Evolutionary conservation across 1,284 basidiomycete species (phyloP).

Genomic region (Moniliella sp.): DNA sequence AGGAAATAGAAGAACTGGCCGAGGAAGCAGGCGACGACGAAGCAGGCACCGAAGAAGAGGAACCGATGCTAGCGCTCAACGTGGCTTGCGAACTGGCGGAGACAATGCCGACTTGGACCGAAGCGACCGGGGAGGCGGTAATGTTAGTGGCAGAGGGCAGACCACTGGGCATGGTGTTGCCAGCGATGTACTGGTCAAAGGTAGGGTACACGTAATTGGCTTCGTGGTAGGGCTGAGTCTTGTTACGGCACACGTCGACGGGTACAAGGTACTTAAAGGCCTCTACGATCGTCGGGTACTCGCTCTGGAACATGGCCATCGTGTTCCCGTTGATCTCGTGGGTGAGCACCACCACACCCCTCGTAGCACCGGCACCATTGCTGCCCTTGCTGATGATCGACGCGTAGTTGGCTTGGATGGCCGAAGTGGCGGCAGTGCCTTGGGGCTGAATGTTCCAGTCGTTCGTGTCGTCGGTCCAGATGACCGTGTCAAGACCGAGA

Average conservation of each 20-base stretch:
- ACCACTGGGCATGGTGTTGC: conserved; percentile 10
- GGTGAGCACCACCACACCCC: conserved; percentile 23
- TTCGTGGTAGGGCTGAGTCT: conserved; percentile 7
- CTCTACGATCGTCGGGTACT: conserved; percentile 18
- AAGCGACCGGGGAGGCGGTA: no score
- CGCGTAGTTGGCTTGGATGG: conserved; percentile 37
- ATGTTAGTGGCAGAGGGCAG: conserved; percentile 10
- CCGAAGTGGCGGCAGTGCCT: conserved; percentile 23
- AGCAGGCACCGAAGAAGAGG: no score
- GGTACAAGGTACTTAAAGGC: conserved; percentile 28
- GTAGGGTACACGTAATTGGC: no score
- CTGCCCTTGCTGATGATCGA: conserved; percentile 3
- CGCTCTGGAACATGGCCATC: conserved; percentile 21
- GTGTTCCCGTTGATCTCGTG: conserved; percentile 29
- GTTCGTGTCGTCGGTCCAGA: conserved; percentile 37
- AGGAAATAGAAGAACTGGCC: no score
- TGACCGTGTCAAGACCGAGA: conserved; percentile 38
- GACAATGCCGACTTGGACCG: no score
- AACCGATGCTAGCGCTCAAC: no score
- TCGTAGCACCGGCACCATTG: not conserved
- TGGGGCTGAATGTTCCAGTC: conserved; percentile 35
- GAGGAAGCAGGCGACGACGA: no score
- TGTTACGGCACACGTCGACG: conserved; percentile 26
- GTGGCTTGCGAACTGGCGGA: no score
- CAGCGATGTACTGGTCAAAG: conserved; percentile 5